Evolutionary conservation across 176 grass and related monocot genomes (phyloP).

Genomic region (Elaeis guineensis): DNA sequence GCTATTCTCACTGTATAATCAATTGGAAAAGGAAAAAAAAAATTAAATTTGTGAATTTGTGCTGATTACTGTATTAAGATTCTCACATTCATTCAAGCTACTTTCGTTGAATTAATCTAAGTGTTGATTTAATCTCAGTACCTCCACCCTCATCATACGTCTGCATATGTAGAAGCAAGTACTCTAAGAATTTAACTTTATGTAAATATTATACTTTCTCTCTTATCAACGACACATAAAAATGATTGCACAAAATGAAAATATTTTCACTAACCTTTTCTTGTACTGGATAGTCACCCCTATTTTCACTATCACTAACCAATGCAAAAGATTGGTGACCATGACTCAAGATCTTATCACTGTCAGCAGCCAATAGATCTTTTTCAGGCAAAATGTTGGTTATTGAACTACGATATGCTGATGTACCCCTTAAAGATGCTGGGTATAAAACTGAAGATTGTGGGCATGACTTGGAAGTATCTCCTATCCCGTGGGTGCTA

Average conservation of each 20-base stretch:
- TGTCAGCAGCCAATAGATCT: not conserved
- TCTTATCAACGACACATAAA: not conserved
- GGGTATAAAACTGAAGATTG: constrained; percentile 2
- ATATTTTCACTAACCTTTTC: not conserved
- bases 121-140: not conserved
- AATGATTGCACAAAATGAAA: not conserved
- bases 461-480: constrained; percentile 1
- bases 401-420: not conserved
- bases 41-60: too few relatives aligned
- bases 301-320: not conserved
- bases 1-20: too few relatives aligned
- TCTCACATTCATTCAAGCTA: not conserved
- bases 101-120: not conserved
- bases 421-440: not conserved
- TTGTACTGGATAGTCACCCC: not conserved
- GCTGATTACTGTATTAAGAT: not conserved
- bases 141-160: constrained; percentile 1
- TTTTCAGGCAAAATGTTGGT: not conserved
- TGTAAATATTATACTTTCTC: not conserved
- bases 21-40: too few relatives aligned
- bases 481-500: constrained; percentile 6
- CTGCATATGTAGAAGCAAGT: not conserved
- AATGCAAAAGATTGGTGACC: not conserved
- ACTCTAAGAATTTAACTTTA: too few relatives aligned
- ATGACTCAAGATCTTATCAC: not conserved